Evolutionary conservation across 768 basidiomycete species (phyloP).

Genomic region (Chalciporus chontae): DNA sequence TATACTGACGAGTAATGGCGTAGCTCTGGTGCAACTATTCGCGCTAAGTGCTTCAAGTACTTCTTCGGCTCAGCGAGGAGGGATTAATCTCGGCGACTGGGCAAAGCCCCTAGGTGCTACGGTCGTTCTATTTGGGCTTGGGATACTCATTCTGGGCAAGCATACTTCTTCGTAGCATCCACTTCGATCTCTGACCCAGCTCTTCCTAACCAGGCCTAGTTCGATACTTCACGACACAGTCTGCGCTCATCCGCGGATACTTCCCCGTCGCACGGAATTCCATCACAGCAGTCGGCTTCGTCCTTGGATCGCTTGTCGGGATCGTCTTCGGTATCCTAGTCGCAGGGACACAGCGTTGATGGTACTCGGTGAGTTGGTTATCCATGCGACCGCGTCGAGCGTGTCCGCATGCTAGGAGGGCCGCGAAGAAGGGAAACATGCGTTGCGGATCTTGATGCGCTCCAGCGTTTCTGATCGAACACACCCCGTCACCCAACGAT

Average conservation of each 20-base stretch:
- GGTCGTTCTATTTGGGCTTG: slow-evolving; percentile 42
- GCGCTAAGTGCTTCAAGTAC: slow-evolving; percentile 27
- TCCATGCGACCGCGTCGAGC: not conserved
- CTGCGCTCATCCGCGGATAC: slow-evolving; percentile 43
- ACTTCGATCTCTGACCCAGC: not conserved
- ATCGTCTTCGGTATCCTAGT: slow-evolving; percentile 44
- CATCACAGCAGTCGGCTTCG: slow-evolving; percentile 37
- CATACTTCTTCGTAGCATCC: not conserved
- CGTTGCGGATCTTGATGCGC: not conserved
- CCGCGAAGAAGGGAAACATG: not conserved
- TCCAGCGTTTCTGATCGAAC: not conserved
- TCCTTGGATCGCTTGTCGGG: slow-evolving; percentile 39
- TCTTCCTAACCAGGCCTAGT: slow-evolving; percentile 35
- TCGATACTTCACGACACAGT: slow-evolving; percentile 55
- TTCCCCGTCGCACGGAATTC: slow-evolving; percentile 54
- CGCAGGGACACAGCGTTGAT: slow-evolving; percentile 20
- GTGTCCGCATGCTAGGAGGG: not conserved
- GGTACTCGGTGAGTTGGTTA: not conserved
- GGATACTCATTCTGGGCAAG: slow-evolving; percentile 47
- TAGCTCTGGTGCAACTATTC: slow-evolving; percentile 56
- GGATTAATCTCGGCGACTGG: slow-evolving; percentile 23
- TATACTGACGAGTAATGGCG: not conserved
- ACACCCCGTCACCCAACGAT: not conserved
- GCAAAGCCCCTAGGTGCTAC: slow-evolving; percentile 54
- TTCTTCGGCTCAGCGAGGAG: not conserved